Evolutionary conservation across 306 rosid genomes (phyloP).

Genomic region (Cucurbita ficifolia): DNA sequence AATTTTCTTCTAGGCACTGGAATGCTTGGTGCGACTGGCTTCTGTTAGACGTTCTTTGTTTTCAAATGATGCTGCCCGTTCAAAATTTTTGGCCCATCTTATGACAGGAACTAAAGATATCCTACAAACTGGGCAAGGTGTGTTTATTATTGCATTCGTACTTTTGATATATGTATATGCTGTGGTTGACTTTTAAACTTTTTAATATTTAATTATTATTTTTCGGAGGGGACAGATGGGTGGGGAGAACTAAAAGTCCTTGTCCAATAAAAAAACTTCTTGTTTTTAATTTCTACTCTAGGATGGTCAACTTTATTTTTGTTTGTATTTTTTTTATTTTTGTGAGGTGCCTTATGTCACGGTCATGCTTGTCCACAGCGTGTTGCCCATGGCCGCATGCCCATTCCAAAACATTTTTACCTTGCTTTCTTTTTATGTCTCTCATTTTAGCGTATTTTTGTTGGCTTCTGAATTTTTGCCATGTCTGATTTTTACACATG

Average conservation of each 20-base stretch:
- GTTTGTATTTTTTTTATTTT: background rate
- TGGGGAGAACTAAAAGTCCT: background rate
- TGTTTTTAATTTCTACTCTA: background rate
- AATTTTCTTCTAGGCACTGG: slow-evolving; percentile 77
- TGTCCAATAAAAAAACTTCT: background rate
- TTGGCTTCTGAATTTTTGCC: no score
- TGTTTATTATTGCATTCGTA: slow-evolving; percentile 23
- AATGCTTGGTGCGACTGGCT: slow-evolving; percentile 99
- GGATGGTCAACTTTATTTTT: background rate
- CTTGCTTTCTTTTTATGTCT: no score
- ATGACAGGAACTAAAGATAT: slow-evolving; percentile 99
- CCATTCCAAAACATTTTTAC: no score
- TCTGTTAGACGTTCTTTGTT: slow-evolving; percentile 98
- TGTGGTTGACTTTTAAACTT: background rate
- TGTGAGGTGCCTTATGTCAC: background rate
- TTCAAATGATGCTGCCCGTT: slow-evolving; percentile 93
- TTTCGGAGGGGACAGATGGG: background rate
- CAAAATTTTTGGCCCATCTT: slow-evolving; percentile 93
- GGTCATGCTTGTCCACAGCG: no score
- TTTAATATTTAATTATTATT: background rate
- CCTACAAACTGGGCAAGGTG: slow-evolving; percentile 98
- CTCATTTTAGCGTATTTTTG: no score
- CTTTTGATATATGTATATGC: slow-evolving; percentile 11
- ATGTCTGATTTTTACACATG: no score
- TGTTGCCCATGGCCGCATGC: no score